phyloP scores from a whole-genome alignment of 768 basidiomycete species.

The Porphyrellus cyaneotinctus region DNA sequence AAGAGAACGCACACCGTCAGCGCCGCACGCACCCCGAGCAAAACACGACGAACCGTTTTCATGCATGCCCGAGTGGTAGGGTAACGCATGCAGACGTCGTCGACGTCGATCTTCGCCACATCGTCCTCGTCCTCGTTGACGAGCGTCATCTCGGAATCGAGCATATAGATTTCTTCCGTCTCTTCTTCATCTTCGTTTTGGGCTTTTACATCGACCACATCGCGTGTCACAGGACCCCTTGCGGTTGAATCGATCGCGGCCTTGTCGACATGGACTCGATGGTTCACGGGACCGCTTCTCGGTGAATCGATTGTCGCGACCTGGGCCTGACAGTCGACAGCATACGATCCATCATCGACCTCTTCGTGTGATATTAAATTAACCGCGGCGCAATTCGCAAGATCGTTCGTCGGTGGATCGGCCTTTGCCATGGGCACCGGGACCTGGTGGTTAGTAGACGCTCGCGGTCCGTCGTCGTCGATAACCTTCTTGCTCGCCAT shows the following conservation, averaged over 20 bases:
- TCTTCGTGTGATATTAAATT: not conserved
- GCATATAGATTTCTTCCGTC: slow-evolving; percentile 1
- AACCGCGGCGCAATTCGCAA: too few relatives aligned
- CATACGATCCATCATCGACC: not conserved
- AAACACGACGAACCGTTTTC: slow-evolving; percentile 23
- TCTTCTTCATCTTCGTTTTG: not conserved
- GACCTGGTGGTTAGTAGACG: too few relatives aligned
- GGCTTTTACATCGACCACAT: too few relatives aligned
- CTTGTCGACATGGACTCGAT: not conserved
- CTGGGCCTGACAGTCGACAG: too few relatives aligned
- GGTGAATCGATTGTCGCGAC: too few relatives aligned
- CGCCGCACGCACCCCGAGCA: not conserved
- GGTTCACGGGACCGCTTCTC: not conserved
- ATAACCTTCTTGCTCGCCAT: too few relatives aligned
- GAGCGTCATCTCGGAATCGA: slow-evolving; percentile 29
- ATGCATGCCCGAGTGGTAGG: slow-evolving; percentile 12
- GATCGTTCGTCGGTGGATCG: too few relatives aligned
- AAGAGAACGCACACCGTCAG: too few relatives aligned
- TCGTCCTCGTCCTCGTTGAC: slow-evolving; percentile 23
- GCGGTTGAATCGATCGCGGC: too few relatives aligned
- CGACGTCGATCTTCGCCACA: slow-evolving; percentile 11
- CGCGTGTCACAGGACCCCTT: too few relatives aligned
- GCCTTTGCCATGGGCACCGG: too few relatives aligned
- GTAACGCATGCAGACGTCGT: slow-evolving; percentile 20
- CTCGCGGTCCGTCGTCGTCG: not conserved